Percentiles rank a stretch among this genome's conserved stretches.
phyloP scores from a whole-genome alignment of 352 stramenopile species.

The Pseudoperonospora humuli region DNA sequence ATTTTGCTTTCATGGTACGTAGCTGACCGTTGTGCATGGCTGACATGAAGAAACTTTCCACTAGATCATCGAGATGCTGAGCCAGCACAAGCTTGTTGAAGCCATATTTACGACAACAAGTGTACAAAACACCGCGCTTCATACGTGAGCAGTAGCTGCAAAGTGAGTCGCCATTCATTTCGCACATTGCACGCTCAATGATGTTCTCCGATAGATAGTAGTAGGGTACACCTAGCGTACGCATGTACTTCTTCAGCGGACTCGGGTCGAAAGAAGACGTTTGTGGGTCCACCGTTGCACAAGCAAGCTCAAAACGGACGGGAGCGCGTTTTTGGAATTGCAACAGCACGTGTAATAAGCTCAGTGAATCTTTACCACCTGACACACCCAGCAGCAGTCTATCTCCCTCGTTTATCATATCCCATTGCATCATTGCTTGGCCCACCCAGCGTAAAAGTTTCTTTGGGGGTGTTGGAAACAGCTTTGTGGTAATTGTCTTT shows the following conservation, averaged over 20 bases:
- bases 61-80: conserved; percentile 97
- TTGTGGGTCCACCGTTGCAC: conserved; percentile 95
- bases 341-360: conserved; percentile 93
- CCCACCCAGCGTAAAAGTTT: conserved; percentile 68
- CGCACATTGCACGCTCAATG: conserved; percentile 81
- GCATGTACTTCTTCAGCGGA: conserved; percentile 95
- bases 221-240: conserved; percentile 91
- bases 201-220: conserved; percentile 93
- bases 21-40: conserved; percentile 97
- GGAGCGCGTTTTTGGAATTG: conserved; percentile 90
- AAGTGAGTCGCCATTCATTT: conserved; percentile 87
- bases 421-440: conserved; percentile 42
- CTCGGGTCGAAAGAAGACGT: conserved; percentile 96
- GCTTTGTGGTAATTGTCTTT: conserved; percentile 41
- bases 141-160: conserved; percentile 96
- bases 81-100: conserved; percentile 93
- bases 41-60: conserved; percentile 98
- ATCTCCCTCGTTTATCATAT: conserved; percentile 1
- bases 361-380: conserved; percentile 97
- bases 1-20: conserved; percentile 98
- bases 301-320: conserved; percentile 93
- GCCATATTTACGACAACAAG: conserved; percentile 87
- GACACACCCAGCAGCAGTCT: conserved; percentile 27
- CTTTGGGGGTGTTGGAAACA: conserved; percentile 67
- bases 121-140: conserved; percentile 97